These are phyloP conservation scores for Tetrapisispora namnaoensis DNA, from an alignment of 805 yeast genomes.

Conservation along the genomic window DNA sequence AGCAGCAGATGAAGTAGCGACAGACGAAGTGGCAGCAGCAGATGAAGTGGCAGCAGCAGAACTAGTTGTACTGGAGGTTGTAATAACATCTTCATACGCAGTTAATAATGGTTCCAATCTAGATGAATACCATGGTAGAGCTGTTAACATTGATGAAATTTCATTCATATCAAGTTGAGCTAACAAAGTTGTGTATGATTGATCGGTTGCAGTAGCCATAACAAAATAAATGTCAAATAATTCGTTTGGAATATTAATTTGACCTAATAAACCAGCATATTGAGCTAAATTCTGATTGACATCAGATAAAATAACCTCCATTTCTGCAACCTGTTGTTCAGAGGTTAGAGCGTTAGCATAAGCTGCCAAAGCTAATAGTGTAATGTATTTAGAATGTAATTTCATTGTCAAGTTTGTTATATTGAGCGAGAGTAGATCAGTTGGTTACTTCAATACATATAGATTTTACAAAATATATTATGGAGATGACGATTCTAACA, in stretches of 20 bases:
- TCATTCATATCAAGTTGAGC: conserved; percentile 17
- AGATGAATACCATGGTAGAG: conserved; percentile 29
- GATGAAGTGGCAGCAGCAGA: conserved; percentile 4
- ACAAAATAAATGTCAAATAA: conserved; percentile 13
- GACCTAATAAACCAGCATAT: conserved; percentile 13
- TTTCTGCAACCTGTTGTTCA: conserved; percentile 14
- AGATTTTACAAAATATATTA: background rate
- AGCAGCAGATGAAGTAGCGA: conserved; percentile 4
- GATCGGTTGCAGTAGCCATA: conserved; percentile 14
- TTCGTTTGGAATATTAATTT: conserved; percentile 14
- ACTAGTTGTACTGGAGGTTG: conserved; percentile 4
- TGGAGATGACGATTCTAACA: too few relatives aligned
- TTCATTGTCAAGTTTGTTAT: background rate
- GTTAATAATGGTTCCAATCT: conserved; percentile 16
- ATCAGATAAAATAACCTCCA: conserved; percentile 15
- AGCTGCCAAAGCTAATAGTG: conserved; percentile 15
- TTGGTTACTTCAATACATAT: background rate
- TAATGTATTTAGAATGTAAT: conserved; percentile 4
- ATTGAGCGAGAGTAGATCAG: background rate
- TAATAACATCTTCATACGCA: conserved; percentile 2
- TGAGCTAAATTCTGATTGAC: conserved; percentile 11
- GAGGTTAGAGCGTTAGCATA: conserved; percentile 13
- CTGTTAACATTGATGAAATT: conserved; percentile 25
- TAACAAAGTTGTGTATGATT: conserved; percentile 24
- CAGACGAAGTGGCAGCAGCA: background rate